These are phyloP conservation scores for Aquilaria yunnanensis DNA, from an alignment of 345 rosid species.

Conservation along the genomic window DNA sequence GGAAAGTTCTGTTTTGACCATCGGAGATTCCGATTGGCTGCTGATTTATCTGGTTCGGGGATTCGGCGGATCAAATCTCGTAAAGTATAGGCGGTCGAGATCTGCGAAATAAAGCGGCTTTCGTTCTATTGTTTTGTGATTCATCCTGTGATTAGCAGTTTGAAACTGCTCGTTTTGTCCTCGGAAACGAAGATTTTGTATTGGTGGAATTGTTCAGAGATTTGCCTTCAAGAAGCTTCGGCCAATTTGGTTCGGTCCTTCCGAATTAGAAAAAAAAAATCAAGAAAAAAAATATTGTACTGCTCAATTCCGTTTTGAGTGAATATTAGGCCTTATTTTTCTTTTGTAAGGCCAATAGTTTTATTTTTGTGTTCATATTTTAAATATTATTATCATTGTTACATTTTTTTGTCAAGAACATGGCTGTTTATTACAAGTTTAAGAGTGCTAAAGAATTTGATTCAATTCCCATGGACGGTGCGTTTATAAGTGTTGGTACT, in stretches of 20 bases:
- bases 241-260: constrained; percentile 15
- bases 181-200: neutral
- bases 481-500: constrained; percentile 92
- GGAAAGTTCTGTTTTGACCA: no score
- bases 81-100: no score
- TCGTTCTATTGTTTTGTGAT: neutral
- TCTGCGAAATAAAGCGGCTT: no score
- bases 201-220: constrained; percentile 5
- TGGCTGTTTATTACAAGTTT: constrained; percentile 99
- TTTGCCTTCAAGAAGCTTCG: constrained; percentile 10
- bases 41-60: no score
- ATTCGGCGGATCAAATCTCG: no score
- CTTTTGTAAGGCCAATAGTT: constrained; percentile 29
- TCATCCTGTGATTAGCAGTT: neutral
- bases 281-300: constrained; percentile 1
- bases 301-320: constrained; percentile 22
- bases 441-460: constrained; percentile 99
- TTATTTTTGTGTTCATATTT: constrained; percentile 13
- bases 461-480: constrained; percentile 91
- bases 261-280: constrained; percentile 5
- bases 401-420: constrained; percentile 25
- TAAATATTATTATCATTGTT: constrained; percentile 4
- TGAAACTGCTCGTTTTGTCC: neutral
- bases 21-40: no score
- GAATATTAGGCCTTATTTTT: constrained; percentile 35